These are phyloP conservation scores for Suhomyces canberraensis DNA, from an alignment of 805 yeast species.

Conservation along the genomic window DNA sequence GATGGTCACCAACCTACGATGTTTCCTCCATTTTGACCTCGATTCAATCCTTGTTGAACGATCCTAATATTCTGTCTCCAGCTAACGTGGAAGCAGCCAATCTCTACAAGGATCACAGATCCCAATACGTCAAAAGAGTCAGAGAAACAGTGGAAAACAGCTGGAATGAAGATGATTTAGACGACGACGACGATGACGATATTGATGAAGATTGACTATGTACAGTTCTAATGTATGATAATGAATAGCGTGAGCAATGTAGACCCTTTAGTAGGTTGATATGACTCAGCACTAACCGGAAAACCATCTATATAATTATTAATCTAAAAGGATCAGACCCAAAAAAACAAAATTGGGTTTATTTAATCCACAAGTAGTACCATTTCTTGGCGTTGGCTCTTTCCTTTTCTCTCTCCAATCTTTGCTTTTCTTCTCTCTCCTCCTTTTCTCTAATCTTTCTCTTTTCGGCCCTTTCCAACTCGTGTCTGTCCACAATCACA, in stretches of 20 bases:
- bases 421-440: slow-evolving; percentile 12
- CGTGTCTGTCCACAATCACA: slow-evolving; percentile 37
- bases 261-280: neutral
- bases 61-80: slow-evolving; percentile 94
- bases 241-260: neutral
- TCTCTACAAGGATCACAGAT: slow-evolving; percentile 88
- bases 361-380: slow-evolving; percentile 53
- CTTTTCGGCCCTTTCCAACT: slow-evolving; percentile 21
- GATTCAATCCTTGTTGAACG: slow-evolving; percentile 86
- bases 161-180: slow-evolving; percentile 80
- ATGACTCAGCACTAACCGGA: neutral
- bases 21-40: slow-evolving; percentile 94
- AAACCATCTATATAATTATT: too few relatives aligned
- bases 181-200: slow-evolving; percentile 49
- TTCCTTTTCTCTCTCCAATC: slow-evolving; percentile 5
- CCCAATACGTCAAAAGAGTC: slow-evolving; percentile 87
- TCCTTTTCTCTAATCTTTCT: slow-evolving; percentile 13
- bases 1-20: slow-evolving; percentile 99
- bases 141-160: slow-evolving; percentile 92
- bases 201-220: slow-evolving; percentile 16
- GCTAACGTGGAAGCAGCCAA: slow-evolving; percentile 98
- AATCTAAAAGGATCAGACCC: too few relatives aligned
- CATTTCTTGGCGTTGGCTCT: slow-evolving; percentile 30
- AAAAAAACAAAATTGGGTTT: too few relatives aligned
- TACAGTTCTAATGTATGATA: neutral